phyloP scores from a whole-genome alignment of 2,329 filamentous ascomycete species.

The Fusarium aywerte region DNA sequence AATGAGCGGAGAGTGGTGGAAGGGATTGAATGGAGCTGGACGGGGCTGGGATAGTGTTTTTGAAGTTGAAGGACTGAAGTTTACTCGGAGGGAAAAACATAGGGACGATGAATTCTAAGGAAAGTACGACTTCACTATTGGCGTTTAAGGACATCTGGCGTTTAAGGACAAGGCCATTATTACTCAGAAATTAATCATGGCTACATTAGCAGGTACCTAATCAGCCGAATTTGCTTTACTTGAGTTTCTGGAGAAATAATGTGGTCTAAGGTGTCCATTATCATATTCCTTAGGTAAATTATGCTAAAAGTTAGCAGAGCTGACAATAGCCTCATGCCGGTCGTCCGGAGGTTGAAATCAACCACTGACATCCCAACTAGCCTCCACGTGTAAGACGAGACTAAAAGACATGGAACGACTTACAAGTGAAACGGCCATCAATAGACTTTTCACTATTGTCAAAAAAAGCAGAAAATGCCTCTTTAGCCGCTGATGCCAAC shows the following conservation, averaged over 20 bases:
- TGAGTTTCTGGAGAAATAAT: not conserved
- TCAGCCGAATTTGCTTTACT: not conserved
- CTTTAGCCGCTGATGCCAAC: constrained; percentile 8
- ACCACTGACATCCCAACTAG: constrained; percentile 11
- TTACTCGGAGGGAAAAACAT: not conserved
- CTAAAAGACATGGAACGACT: not conserved
- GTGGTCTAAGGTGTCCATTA: no score
- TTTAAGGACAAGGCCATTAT: not conserved
- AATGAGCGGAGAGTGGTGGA: not conserved
- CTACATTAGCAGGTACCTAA: not conserved
- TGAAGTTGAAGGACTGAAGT: not conserved
- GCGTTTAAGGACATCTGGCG: not conserved
- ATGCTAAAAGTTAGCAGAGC: not conserved
- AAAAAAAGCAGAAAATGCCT: constrained; percentile 13
- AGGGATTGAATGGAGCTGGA: not conserved
- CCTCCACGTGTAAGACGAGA: not conserved
- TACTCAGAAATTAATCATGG: not conserved
- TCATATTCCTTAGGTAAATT: no score
- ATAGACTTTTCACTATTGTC: not conserved
- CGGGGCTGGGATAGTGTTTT: not conserved
- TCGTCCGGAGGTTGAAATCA: not conserved
- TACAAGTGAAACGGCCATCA: constrained; percentile 3
- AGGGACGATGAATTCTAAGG: not conserved
- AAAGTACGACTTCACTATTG: not conserved
- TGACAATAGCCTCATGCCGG: constrained; percentile 4